These are phyloP conservation scores for Linderniella brevidens DNA, from an alignment of 257 asterid genomes.

Conservation along the genomic window DNA sequence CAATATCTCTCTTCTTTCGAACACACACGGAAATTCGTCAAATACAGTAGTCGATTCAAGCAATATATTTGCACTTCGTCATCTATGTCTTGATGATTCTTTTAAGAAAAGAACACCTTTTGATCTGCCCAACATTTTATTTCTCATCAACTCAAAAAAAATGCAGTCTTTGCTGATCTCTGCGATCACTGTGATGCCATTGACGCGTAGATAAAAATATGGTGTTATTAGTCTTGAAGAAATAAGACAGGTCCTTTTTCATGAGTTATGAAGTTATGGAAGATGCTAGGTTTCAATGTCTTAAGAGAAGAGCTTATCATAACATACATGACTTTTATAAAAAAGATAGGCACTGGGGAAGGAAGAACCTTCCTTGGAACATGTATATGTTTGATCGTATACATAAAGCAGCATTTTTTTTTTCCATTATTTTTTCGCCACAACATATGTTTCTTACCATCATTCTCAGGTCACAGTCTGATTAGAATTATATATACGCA, in stretches of 20 bases:
- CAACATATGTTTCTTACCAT: too few species aligned
- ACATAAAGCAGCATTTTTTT: too few species aligned
- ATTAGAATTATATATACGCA: too few species aligned
- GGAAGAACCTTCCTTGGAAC: conserved; percentile 97
- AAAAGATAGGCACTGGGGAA: conserved; percentile 66
- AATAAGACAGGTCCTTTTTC: conserved; percentile 71
- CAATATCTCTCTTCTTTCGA: conserved; percentile 73
- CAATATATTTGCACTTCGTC: conserved; percentile 87
- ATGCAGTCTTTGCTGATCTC: conserved; percentile 67
- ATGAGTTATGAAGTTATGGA: conserved; percentile 6
- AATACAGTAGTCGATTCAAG: conserved; percentile 66
- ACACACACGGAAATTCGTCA: conserved; percentile 91
- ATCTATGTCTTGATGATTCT: conserved; percentile 3
- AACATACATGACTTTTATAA: conserved; percentile 6
- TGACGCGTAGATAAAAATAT: conserved; percentile 81
- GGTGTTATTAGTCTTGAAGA: conserved; percentile 92
- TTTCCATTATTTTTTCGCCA: too few species aligned
- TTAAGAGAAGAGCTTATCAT: too few species aligned
- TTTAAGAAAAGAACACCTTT: background rate
- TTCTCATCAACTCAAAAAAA: conserved; percentile 67
- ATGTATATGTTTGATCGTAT: conserved; percentile 12
- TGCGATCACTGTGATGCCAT: conserved; percentile 92
- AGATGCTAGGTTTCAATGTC: background rate
- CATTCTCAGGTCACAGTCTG: too few species aligned
- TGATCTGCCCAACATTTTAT: conserved; percentile 5